Evolutionary conservation across 768 basidiomycete species (phyloP).

Genomic region (Russula ochroleuca): DNA sequence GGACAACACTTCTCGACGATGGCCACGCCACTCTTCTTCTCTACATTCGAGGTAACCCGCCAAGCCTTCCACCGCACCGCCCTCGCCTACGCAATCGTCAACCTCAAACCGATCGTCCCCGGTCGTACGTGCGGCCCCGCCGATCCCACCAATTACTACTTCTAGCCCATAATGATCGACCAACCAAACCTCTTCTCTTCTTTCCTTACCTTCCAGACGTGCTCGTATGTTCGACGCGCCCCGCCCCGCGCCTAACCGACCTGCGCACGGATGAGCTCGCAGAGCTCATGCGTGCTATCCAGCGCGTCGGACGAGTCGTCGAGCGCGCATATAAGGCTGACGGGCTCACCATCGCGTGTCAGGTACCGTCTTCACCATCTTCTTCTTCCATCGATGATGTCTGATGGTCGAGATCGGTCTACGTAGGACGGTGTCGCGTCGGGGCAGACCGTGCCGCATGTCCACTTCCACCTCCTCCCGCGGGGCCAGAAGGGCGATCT

Average conservation of each 20-base stretch:
- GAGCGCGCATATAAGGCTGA: slow-evolving; percentile 81
- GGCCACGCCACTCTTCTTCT: slow-evolving; percentile 51
- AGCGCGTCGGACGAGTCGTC: slow-evolving; percentile 71
- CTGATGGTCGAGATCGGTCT: background rate
- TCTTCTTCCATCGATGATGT: slow-evolving; percentile 8
- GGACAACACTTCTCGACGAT: background rate
- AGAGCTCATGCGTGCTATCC: slow-evolving; percentile 76
- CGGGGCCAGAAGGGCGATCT: slow-evolving; percentile 65
- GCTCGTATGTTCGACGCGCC: slow-evolving; percentile 50
- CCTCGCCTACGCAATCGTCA: slow-evolving; percentile 82
- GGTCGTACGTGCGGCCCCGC: slow-evolving; percentile 64
- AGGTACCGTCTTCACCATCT: slow-evolving; percentile 48
- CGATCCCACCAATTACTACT: no score
- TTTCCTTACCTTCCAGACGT: slow-evolving; percentile 41
- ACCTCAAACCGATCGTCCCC: slow-evolving; percentile 90
- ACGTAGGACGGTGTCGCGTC: slow-evolving; percentile 85
- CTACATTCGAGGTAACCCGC: slow-evolving; percentile 71
- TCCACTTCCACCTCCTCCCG: slow-evolving; percentile 94
- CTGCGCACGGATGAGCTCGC: slow-evolving; percentile 56
- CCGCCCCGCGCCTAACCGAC: slow-evolving; percentile 47
- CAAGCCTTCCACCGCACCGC: slow-evolving; percentile 70
- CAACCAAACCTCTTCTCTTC: no score
- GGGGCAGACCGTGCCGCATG: slow-evolving; percentile 83
- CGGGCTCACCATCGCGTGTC: slow-evolving; percentile 82
- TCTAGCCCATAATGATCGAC: no score